These are phyloP conservation scores for Ogataea trehalophila DNA, from an alignment of 805 yeast genomes.

Conservation along the genomic window DNA sequence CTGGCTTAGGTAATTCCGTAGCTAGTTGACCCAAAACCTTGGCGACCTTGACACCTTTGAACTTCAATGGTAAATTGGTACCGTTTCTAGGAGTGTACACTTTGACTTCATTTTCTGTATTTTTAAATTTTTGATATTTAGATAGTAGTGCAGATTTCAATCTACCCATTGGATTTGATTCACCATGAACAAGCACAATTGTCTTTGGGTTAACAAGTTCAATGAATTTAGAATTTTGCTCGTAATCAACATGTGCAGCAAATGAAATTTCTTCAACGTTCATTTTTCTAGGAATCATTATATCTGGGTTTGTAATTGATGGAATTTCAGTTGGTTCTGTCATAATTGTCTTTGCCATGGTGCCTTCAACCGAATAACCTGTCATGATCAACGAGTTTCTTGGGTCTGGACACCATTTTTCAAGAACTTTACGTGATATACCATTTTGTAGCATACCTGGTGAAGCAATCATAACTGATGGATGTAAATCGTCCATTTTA, in stretches of 20 bases:
- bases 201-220: conserved; percentile 81
- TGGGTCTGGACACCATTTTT: conserved; percentile 96
- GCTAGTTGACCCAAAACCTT: conserved; percentile 57
- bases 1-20: conserved; percentile 35
- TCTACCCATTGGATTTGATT: conserved; percentile 97
- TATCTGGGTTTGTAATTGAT: conserved; percentile 73
- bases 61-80: conserved; percentile 67
- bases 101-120: conserved; percentile 83
- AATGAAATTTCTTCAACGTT: conserved; percentile 91
- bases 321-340: conserved; percentile 91
- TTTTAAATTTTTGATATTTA: conserved; percentile 74
- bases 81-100: conserved; percentile 93
- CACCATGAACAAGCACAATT: conserved; percentile 94
- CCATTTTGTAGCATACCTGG: conserved; percentile 99
- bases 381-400: conserved; percentile 84
- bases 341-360: conserved; percentile 87
- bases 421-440: conserved; percentile 82
- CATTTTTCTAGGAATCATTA: conserved; percentile 80
- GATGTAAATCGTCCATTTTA: conserved; percentile 86
- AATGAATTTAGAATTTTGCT: conserved; percentile 87
- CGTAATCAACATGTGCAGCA: conserved; percentile 99
- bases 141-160: conserved; percentile 87
- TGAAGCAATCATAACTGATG: conserved; percentile 92
- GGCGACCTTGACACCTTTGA: conserved; percentile 81
- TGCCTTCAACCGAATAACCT: conserved; percentile 98